These are phyloP conservation scores for Mucor sp. DNA, from an alignment of 371 early-diverging fungal species.

Conservation along the genomic window DNA sequence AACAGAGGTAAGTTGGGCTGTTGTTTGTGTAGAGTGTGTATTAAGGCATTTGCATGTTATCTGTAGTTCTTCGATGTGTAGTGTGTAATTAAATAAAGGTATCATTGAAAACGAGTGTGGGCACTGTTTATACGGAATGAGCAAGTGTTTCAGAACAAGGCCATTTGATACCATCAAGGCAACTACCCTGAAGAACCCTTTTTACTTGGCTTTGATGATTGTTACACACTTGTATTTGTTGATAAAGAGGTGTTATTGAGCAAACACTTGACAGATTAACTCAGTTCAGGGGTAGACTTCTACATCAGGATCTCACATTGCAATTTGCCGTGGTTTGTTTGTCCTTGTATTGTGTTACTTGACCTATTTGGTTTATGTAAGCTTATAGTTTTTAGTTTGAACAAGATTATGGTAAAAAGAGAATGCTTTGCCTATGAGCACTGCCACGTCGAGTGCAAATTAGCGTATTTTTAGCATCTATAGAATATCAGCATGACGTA, in stretches of 20 bases:
- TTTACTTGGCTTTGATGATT: not conserved
- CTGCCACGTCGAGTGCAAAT: not conserved
- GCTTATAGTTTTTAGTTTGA: not conserved
- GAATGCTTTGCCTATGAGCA: not conserved
- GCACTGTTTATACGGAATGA: not conserved
- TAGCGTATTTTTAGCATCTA: not conserved
- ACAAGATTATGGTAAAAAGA: too few relatives aligned
- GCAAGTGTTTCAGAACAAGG: not conserved
- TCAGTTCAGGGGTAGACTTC: not conserved
- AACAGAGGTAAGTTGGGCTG: not conserved
- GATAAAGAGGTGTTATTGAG: not conserved
- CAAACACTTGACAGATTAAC: not conserved
- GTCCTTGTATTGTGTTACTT: not conserved
- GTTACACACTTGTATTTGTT: not conserved
- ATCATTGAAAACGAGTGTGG: too few relatives aligned
- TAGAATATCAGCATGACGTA: not conserved
- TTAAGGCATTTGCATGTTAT: not conserved
- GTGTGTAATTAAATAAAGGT: not conserved
- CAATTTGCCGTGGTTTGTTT: not conserved
- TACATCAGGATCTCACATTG: not conserved
- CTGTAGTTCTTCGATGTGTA: conserved; percentile 31
- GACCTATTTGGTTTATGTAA: not conserved
- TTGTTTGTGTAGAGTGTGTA: not conserved
- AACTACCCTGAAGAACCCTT: not conserved
- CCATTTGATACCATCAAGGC: not conserved